These are phyloP conservation scores for Fonsecaea pugnacius DNA, from an alignment of 2,329 filamentous ascomycete species.

Conservation along the genomic window DNA sequence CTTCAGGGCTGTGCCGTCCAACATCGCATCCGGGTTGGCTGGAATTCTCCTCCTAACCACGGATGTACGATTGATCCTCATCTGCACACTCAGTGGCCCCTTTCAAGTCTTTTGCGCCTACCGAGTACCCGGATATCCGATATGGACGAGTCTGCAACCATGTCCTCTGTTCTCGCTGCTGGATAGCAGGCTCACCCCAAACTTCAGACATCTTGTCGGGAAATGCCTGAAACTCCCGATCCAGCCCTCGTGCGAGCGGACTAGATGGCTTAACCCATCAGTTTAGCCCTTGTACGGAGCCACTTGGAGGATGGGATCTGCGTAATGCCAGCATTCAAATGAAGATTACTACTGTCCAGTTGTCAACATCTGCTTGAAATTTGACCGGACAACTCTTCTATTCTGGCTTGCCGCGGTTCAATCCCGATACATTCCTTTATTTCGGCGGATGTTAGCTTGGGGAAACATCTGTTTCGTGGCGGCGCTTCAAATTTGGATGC, in stretches of 20 bases:
- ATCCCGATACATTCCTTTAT: background rate
- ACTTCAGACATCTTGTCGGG: background rate
- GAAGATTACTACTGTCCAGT: background rate
- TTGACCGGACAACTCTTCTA: background rate
- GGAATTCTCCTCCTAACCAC: background rate
- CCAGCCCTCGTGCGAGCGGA: background rate
- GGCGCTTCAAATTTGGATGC: background rate
- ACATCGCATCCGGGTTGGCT: background rate
- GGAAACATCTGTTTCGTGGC: background rate
- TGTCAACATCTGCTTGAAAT: background rate
- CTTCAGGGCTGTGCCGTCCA: background rate
- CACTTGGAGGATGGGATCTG: background rate
- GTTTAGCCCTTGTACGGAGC: background rate
- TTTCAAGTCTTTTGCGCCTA: background rate
- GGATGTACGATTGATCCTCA: background rate
- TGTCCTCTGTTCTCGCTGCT: background rate
- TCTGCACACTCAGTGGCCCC: background rate
- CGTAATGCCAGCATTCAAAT: background rate
- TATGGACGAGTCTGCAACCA: background rate
- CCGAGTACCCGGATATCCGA: background rate
- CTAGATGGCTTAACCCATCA: background rate
- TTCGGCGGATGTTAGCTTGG: background rate
- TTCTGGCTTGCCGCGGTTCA: background rate
- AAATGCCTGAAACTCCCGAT: background rate
- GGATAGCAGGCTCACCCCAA: background rate